A percentile compares a stretch with the other conserved stretches of the same genome.
Conservation (phyloP, 2,329 filamentous ascomycete species). For the Aspergillus ustus region DNA sequence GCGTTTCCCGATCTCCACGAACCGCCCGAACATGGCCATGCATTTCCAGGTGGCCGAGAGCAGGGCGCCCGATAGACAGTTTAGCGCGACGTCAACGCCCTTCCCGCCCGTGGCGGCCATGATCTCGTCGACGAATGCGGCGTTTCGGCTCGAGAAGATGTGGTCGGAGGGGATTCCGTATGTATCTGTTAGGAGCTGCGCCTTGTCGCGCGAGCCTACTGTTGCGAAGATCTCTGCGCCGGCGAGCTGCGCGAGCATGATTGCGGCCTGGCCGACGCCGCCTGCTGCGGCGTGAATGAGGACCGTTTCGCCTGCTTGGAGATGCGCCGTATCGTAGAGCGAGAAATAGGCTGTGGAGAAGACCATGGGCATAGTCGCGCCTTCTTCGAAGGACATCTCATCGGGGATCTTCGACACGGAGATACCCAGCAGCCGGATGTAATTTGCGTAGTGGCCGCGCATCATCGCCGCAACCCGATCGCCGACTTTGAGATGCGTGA, state of each 20-base stretch:
- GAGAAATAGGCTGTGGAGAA: conserved; percentile 4
- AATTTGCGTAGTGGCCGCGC: no score
- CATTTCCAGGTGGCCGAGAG: conserved; percentile 17
- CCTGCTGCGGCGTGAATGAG: conserved; percentile 2
- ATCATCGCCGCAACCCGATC: background rate
- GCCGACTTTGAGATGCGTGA: background rate
- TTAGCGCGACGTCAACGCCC: conserved; percentile 36
- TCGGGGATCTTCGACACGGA: background rate
- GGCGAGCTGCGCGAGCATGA: conserved; percentile 16
- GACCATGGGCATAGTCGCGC: conserved; percentile 24
- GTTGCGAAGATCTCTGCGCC: conserved; percentile 29
- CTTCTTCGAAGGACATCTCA: background rate
- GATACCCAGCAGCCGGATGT: background rate
- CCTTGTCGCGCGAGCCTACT: conserved; percentile 28
- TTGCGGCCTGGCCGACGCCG: background rate
- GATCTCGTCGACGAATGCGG: conserved; percentile 25
- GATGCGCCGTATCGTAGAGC: background rate
- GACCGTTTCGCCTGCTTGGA: background rate
- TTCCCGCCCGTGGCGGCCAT: conserved; percentile 23
- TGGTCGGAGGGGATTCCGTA: conserved; percentile 25
- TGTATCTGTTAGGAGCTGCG: conserved; percentile 17
- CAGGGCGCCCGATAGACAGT: conserved; percentile 33
- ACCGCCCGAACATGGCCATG: no score
- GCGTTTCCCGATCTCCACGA: no score
- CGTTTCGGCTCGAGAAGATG: conserved; percentile 32